phyloP scores from a whole-genome alignment of 2,329 filamentous ascomycete genomes.

The Claviceps spartinae region DNA sequence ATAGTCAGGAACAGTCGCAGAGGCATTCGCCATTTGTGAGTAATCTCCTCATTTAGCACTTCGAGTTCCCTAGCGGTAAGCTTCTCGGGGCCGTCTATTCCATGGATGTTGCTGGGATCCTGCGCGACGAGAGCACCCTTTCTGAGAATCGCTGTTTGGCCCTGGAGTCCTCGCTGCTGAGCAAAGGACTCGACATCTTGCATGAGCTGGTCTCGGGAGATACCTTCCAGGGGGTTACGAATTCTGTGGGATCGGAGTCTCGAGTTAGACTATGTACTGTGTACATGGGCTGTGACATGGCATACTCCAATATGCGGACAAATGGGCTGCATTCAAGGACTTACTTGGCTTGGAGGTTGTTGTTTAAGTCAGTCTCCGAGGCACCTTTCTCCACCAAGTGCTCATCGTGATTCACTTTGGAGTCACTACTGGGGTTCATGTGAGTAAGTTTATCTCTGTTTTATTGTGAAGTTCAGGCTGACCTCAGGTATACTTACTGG shows the following conservation, averaged over 20 bases:
- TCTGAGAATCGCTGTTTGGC: constrained; percentile 42
- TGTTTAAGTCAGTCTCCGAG: constrained; percentile 22
- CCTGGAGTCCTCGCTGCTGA: constrained; percentile 40
- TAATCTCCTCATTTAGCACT: constrained; percentile 44
- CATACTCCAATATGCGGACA: too few species aligned
- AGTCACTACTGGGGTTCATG: constrained; percentile 4
- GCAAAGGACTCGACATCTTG: constrained; percentile 47
- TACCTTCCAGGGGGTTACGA: constrained; percentile 32
- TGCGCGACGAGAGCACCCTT: constrained; percentile 42
- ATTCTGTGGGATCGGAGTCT: constrained; percentile 19
- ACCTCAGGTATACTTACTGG: constrained; percentile 7
- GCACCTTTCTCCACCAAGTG: constrained; percentile 16
- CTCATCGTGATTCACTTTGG: constrained; percentile 9
- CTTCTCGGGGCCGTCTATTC: constrained; percentile 38
- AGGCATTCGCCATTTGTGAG: constrained; percentile 42
- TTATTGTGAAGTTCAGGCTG: background rate
- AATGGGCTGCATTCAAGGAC: constrained; percentile 5
- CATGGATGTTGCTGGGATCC: constrained; percentile 42
- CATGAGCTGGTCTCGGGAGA: constrained; percentile 39
- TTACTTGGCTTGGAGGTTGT: constrained; percentile 30
- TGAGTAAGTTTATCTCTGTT: background rate
- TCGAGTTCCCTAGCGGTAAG: constrained; percentile 43
- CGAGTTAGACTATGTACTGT: background rate
- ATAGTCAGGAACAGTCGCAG: constrained; percentile 27
- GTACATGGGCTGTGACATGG: background rate